A percentile compares a stretch with the other conserved stretches of the same genome.
Conservation (phyloP, 352 stramenopile species). For the Phytophthora pisi region DNA sequence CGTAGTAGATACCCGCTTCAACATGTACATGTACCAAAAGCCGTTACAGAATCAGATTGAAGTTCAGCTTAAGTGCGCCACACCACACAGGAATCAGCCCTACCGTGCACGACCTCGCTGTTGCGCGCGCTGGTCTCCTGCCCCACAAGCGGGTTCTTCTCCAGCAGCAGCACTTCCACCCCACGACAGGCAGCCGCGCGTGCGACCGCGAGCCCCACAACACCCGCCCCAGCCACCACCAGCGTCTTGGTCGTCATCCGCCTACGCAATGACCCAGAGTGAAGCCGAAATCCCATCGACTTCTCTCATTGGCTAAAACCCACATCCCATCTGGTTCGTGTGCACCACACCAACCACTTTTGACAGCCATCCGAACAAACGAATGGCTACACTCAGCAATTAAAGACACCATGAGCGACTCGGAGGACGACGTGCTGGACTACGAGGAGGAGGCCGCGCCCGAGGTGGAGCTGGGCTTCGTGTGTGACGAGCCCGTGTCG, state of each 20-base stretch:
- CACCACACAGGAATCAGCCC: neutral
- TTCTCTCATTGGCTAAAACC: constrained; percentile 14
- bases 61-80: constrained; percentile 19
- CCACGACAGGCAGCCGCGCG: constrained; percentile 57
- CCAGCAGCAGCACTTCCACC: constrained; percentile 86
- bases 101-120: constrained; percentile 96
- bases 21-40: neutral
- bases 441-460: constrained; percentile 32
- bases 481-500: constrained; percentile 37
- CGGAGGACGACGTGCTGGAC: constrained; percentile 49
- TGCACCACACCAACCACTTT: neutral
- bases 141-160: constrained; percentile 82
- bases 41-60: constrained; percentile 12
- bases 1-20: constrained; percentile 94
- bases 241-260: constrained; percentile 55
- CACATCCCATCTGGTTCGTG: neutral
- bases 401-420: constrained; percentile 43
- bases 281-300: too few species aligned
- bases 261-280: neutral
- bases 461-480: constrained; percentile 83
- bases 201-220: constrained; percentile 80
- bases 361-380: neutral
- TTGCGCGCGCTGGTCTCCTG: constrained; percentile 92
- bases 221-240: constrained; percentile 72
- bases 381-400: neutral